phyloP scores from a whole-genome alignment of 2,329 filamentous ascomycete genomes.

The Xylariaceae sp. region DNA sequence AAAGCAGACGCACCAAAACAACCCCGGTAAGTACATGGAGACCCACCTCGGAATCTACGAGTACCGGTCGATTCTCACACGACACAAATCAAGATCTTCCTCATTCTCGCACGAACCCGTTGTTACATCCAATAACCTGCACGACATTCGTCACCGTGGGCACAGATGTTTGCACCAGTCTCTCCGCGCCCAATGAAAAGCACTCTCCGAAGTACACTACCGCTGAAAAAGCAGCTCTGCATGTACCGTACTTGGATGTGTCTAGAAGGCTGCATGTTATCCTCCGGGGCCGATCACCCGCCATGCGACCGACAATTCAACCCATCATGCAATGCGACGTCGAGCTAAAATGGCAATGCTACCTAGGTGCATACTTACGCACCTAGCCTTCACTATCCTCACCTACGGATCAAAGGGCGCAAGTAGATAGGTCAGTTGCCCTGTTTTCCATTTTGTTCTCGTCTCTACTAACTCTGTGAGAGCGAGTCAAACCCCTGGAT shows the following conservation, averaged over 20 bases:
- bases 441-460: too few species aligned
- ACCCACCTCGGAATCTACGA: too few species aligned
- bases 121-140: not conserved
- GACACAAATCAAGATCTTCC: not conserved
- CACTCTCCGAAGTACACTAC: too few species aligned
- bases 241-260: not conserved
- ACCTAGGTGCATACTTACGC: not conserved
- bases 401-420: too few species aligned
- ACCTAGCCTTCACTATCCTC: not conserved
- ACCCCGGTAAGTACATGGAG: not conserved
- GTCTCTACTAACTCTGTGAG: not conserved
- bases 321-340: slow-evolving; percentile 2
- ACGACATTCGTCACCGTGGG: not conserved
- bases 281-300: slow-evolving; percentile 3
- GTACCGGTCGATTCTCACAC: not conserved
- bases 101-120: not conserved
- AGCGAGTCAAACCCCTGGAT: not conserved
- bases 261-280: slow-evolving; percentile 4
- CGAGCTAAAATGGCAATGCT: not conserved
- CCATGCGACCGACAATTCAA: slow-evolving; percentile 9
- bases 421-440: too few species aligned
- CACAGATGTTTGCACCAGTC: not conserved
- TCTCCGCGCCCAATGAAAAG: not conserved
- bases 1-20: not conserved
- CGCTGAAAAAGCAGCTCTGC: too few species aligned